Evolutionary conservation across 2,329 filamentous ascomycete genomes (phyloP), one percentile per base, ranked within the genome.

Genomic region (Claviceps fusiformis): DNA sequence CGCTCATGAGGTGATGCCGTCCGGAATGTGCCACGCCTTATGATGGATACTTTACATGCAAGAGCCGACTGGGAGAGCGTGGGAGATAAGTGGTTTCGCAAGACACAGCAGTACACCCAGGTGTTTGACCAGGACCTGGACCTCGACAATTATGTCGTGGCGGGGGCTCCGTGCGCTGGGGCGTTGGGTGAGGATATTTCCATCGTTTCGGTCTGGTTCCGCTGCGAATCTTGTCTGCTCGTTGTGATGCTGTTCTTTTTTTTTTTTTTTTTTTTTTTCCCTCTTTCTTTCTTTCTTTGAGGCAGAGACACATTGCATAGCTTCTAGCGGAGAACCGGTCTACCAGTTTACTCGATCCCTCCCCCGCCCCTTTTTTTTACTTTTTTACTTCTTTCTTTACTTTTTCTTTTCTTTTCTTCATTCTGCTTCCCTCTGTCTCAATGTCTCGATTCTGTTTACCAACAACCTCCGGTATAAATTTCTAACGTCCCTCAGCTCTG

Each of bases 31-130:
- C 51, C 51, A 65, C 59, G 59, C 55, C 55, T 59, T 53, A 53
- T 55, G 59, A 82, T 83, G 80, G 80, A 82, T 63, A 71, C 73
- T 60, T 72, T 77, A 65, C 77, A 80, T 70, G 78, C 91, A 65
- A 89, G 89, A 63, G 87, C 89, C 64, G 89, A 92, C 70, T 98
- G 93, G 93, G 90, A 95, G 76, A 87, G 82, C 71, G 83, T 97
- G 61, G 93, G 89, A 67, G 87, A 95, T 71, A 86, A 83, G 65
- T 97, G 95, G 77, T 98, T 97, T 75, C 88, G 92, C 69, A 96
- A 95, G 75, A 85, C 88, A 56, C 87, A 92, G 71, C 82, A 95
- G 58, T 98, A 97, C 76, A 91, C 90, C 58, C 87, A 85, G 61
- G 81, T 97, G 60, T 98, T 97, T 70, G 90, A 95, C 71, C 82